These are phyloP conservation scores for Aspergillus bertholletiae DNA, from an alignment of 495 filamentous ascomycete species.

Conservation along the genomic window DNA sequence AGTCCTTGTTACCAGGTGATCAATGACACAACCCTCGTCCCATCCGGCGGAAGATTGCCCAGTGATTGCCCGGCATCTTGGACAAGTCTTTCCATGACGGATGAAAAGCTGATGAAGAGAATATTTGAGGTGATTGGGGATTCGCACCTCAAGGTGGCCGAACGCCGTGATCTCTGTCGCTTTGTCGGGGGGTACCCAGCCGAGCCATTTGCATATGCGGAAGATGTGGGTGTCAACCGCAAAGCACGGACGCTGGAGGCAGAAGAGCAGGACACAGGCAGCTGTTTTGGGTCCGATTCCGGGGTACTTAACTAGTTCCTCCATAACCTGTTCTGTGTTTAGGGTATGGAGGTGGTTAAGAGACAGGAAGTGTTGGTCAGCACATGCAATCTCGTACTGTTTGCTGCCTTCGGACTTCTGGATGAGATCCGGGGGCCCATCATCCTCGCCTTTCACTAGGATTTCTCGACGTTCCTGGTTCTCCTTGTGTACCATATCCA, in stretches of 20 bases:
- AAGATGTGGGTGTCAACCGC: conserved; percentile 86
- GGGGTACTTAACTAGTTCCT: conserved; percentile 67
- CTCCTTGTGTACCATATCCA: conserved; percentile 76
- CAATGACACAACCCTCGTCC: conserved; percentile 49
- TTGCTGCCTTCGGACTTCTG: conserved; percentile 35
- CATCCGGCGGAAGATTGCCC: conserved; percentile 41
- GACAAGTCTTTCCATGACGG: conserved; percentile 77
- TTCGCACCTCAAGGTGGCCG: conserved; percentile 72
- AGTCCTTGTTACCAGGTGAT: conserved; percentile 45
- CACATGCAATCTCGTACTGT: conserved; percentile 48
- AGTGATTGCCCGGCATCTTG: conserved; percentile 64
- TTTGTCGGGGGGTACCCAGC: conserved; percentile 65
- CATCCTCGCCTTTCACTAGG: conserved; percentile 21
- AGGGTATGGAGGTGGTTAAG: conserved; percentile 76
- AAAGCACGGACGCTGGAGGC: conserved; percentile 71
- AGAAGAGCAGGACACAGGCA: conserved; percentile 80
- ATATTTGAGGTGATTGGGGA: conserved; percentile 88
- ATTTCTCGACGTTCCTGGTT: conserved; percentile 48
- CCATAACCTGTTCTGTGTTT: conserved; percentile 65
- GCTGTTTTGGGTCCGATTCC: conserved; percentile 93
- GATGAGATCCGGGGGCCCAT: not conserved
- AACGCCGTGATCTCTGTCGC: conserved; percentile 69
- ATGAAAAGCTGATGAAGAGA: conserved; percentile 85
- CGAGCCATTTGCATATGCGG: conserved; percentile 77
- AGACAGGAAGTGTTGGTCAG: conserved; percentile 57